A percentile compares a stretch with the other conserved stretches of the same genome.
These are phyloP conservation scores for Monilinia vaccinii-corymbosi DNA, from an alignment of 2,329 filamentous ascomycete genomes.

Conservation along the genomic window DNA sequence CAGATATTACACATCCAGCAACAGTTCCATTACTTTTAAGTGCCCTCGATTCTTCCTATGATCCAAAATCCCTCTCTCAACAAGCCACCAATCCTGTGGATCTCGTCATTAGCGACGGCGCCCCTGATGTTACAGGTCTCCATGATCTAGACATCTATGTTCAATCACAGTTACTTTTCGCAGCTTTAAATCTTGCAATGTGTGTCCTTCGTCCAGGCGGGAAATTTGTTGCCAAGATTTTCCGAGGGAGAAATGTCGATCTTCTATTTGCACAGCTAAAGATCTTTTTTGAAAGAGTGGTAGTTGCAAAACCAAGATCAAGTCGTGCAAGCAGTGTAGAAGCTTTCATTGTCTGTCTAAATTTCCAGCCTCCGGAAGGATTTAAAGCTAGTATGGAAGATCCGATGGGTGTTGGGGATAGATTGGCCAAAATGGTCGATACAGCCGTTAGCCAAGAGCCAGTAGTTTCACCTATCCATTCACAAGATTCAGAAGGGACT, in stretches of 20 bases:
- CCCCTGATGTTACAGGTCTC: conserved; percentile 90
- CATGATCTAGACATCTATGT: conserved; percentile 98
- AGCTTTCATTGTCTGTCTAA: conserved; percentile 90
- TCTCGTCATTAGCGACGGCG: conserved; percentile 88
- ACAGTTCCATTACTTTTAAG: conserved; percentile 83
- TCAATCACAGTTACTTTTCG: conserved; percentile 89
- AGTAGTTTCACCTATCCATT: conserved; percentile 33
- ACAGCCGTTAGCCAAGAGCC: conserved; percentile 35
- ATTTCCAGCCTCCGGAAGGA: conserved; percentile 70
- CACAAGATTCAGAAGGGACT: conserved; percentile 38
- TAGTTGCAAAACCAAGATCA: conserved; percentile 87
- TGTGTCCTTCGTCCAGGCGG: conserved; percentile 89
- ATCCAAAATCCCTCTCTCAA: conserved; percentile 38
- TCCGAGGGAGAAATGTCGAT: conserved; percentile 90
- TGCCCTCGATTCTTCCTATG: conserved; percentile 68
- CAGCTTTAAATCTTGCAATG: conserved; percentile 84
- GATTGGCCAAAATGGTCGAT: conserved; percentile 42
- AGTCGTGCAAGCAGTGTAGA: conserved; percentile 95
- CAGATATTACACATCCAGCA: conserved; percentile 94
- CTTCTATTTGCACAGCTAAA: conserved; percentile 89
- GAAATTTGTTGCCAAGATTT: conserved; percentile 97
- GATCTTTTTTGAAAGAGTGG: conserved; percentile 77
- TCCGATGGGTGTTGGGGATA: conserved; percentile 57
- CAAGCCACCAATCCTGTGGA: conserved; percentile 72
- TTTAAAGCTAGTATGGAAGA: conserved; percentile 69